These are phyloP conservation scores for Pseudozyma sp. DNA, from an alignment of 1,284 basidiomycete genomes.

Conservation along the genomic window DNA sequence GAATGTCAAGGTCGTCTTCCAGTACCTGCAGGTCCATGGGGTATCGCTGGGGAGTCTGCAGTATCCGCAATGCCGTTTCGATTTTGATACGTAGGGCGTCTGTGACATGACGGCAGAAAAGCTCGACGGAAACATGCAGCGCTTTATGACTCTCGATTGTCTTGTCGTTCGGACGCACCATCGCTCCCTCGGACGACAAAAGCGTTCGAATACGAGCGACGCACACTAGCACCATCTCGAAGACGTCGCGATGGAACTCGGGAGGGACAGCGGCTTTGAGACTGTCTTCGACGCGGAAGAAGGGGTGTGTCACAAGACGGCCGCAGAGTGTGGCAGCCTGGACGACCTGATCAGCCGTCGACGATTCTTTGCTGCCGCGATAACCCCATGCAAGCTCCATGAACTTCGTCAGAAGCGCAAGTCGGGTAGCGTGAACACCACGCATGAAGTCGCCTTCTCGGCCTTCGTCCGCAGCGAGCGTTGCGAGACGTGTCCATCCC, in stretches of 20 bases:
- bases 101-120: conserved; percentile 77
- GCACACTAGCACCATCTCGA: conserved; percentile 50
- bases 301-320: conserved; percentile 78
- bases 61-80: conserved; percentile 71
- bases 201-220: conserved; percentile 32
- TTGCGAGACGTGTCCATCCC: conserved; percentile 48
- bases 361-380: conserved; percentile 68
- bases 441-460: conserved; percentile 86
- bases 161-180: conserved; percentile 30
- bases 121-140: conserved; percentile 83
- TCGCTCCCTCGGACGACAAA: conserved; percentile 12
- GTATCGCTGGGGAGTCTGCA: conserved; percentile 73
- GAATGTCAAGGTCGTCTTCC: conserved; percentile 81
- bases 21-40: conserved; percentile 72
- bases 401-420: conserved; percentile 80
- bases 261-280: conserved; percentile 77
- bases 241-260: conserved; percentile 76
- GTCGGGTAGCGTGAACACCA: conserved; percentile 80
- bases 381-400: conserved; percentile 77
- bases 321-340: conserved; percentile 76
- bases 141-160: conserved; percentile 69
- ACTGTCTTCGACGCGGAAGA: conserved; percentile 80
- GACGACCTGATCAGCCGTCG: conserved; percentile 73
- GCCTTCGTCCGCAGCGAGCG: conserved; percentile 76
- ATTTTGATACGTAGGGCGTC: conserved; percentile 76